phyloP scores from a whole-genome alignment of 1,284 basidiomycete species.

The Tilletia caries region DNA sequence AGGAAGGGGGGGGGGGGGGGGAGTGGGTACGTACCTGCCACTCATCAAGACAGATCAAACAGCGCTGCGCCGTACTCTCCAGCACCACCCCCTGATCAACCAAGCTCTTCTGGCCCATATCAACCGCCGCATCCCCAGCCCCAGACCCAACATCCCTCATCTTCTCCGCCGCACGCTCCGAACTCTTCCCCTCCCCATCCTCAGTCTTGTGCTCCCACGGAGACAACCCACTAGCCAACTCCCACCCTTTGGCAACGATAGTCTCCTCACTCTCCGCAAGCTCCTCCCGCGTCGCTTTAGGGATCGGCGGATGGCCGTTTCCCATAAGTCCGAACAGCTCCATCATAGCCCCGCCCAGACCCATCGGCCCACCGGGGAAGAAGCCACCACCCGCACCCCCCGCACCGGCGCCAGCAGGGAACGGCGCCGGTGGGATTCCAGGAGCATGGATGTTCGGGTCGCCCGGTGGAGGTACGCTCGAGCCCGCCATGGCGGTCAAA shows the following conservation, averaged over 20 bases:
- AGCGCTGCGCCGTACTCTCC: constrained; percentile 70
- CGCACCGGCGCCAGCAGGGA: not conserved
- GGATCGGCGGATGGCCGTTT: not conserved
- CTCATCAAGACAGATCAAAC: constrained; percentile 73
- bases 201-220: not conserved
- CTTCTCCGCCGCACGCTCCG: constrained; percentile 4
- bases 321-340: not conserved
- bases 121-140: not conserved
- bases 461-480: not conserved
- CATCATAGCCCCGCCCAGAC: not conserved
- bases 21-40: constrained; percentile 59
- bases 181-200: not conserved
- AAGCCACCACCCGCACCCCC: not conserved
- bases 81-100: constrained; percentile 65
- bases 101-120: constrained; percentile 50
- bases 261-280: constrained; percentile 7
- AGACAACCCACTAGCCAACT: not conserved
- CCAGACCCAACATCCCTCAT: not conserved
- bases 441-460: not conserved
- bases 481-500: not conserved
- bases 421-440: not conserved
- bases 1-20: no score
- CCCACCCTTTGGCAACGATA: not conserved
- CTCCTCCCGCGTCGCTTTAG: not conserved
- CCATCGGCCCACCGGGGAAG: not conserved